Conservation (phyloP, 1,284 basidiomycete genomes). For the Sporisorium exsertum region DNA sequence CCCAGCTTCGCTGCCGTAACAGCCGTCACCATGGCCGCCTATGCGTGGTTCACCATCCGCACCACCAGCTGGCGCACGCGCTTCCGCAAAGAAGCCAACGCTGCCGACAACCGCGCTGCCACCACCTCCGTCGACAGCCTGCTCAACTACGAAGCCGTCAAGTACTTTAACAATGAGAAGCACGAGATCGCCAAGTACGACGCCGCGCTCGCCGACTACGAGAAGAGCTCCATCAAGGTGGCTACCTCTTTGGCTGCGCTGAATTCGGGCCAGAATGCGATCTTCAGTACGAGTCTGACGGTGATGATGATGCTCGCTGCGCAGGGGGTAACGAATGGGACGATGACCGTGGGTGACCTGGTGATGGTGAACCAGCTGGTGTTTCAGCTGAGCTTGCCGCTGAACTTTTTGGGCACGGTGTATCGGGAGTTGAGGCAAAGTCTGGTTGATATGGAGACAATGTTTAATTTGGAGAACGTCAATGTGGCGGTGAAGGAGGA, state of each 20-base stretch:
- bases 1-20: conserved; percentile 96
- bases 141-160: conserved; percentile 98
- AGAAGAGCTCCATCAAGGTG: conserved; percentile 91
- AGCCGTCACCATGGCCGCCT: conserved; percentile 83
- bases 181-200: conserved; percentile 94
- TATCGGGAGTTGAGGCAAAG: conserved; percentile 96
- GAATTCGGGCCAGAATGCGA: conserved; percentile 95
- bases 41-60: conserved; percentile 95
- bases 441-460: conserved; percentile 93
- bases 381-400: conserved; percentile 93
- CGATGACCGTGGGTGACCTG: conserved; percentile 96
- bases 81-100: conserved; percentile 94
- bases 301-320: conserved; percentile 96
- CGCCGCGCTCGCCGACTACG: conserved; percentile 85
- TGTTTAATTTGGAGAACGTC: conserved; percentile 90
- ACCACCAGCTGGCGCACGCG: conserved; percentile 97
- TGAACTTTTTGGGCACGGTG: conserved; percentile 96
- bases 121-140: conserved; percentile 92
- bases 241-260: conserved; percentile 91
- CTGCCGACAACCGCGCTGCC: conserved; percentile 95
- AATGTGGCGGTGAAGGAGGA: conserved; percentile 83
- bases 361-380: conserved; percentile 99
- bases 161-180: conserved; percentile 98
- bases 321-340: conserved; percentile 90
- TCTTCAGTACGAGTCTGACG: conserved; percentile 92